Evolutionary conservation across 75 land plant genomes (phyloP), one percentile per base, ranked within the genome.

Genomic region (Chamaecyparis obtusa): DNA sequence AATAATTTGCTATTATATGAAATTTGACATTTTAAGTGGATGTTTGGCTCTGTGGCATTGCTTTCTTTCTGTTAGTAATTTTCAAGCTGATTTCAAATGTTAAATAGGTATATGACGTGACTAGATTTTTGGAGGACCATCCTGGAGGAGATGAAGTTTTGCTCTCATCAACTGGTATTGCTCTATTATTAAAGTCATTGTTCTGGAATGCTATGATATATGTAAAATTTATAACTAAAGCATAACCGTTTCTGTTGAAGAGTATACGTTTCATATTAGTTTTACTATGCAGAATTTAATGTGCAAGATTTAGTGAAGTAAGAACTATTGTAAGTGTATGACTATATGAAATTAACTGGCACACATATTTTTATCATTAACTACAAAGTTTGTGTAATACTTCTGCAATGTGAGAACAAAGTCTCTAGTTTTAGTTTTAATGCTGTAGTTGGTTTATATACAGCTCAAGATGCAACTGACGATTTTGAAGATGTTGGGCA

Each of bases 401-500:
- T 37, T 37, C 81, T 78, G 24, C 9, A 41, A 17, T 35, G 1
- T 1, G 35, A 16, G 43, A 39, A 41, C 9, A 19, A 37, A 37
- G 37, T 21, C 9, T 19, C 39, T 43, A 78, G 7, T 37, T 39
- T 41, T 78, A 78, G 43, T 16, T 37, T 76, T 77, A 39, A 77
- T 83, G 71, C 7, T 39, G 60, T 24, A 49, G 15, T 8, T 85
- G n/a, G 85, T 83, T 9, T 41, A 33, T 48, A 85, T 77, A 78
- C 90, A 94, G 97, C 94, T 48, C 92, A 95, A 87, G 97, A 95
- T 91, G 97, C 97, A 56, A 94, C 94, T 7, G 94, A 94, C 79
- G 96, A 95, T 85, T 95, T 95, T 85, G 96, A 95, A 91, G 95
- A 95, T 89, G 93, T 94, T 77, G 96, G 96, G 3, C 96, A 95